Evolutionary conservation across 306 rosid genomes (phyloP).

Genomic region (Abrus precatorius): DNA sequence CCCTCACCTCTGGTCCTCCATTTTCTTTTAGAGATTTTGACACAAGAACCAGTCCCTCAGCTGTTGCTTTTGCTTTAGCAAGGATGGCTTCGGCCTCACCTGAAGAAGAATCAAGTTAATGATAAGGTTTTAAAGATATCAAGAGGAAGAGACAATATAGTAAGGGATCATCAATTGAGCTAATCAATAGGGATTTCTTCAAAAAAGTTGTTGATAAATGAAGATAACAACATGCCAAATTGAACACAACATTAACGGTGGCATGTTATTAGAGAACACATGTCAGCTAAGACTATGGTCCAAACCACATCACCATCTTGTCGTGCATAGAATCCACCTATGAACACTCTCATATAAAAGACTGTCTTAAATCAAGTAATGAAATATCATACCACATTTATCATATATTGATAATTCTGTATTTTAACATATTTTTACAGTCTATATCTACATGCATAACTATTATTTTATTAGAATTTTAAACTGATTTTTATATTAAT

Average conservation of each 20-base stretch:
- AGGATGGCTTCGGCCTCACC: conserved; percentile 99
- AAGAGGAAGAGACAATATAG: conserved; percentile 10
- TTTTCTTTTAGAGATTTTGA: conserved; percentile 75
- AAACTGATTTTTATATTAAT: no score
- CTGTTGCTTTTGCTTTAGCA: conserved; percentile 91
- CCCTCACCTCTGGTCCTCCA: conserved; percentile 91
- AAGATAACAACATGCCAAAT: conserved; percentile 41
- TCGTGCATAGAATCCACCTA: conserved; percentile 21
- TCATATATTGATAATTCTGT: no score
- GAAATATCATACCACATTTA: conserved; percentile 36
- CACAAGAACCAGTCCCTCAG: conserved; percentile 77
- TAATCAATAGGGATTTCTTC: conserved; percentile 30
- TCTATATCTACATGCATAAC: no score
- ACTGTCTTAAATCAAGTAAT: conserved; percentile 17
- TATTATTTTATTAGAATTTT: no score
- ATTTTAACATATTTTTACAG: no score
- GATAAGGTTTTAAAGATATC: conserved; percentile 43
- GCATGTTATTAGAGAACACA: conserved; percentile 32
- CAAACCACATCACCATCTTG: conserved; percentile 36
- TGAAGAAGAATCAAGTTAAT: conserved; percentile 48
- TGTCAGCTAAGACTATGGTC: conserved; percentile 4
- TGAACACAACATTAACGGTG: conserved; percentile 23
- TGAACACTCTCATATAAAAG: conserved; percentile 16
- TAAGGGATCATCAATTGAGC: conserved; percentile 43
- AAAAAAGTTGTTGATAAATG: conserved; percentile 15